phyloP scores from a whole-genome alignment of 75 land plant species.

The Sequoia sempervirens region DNA sequence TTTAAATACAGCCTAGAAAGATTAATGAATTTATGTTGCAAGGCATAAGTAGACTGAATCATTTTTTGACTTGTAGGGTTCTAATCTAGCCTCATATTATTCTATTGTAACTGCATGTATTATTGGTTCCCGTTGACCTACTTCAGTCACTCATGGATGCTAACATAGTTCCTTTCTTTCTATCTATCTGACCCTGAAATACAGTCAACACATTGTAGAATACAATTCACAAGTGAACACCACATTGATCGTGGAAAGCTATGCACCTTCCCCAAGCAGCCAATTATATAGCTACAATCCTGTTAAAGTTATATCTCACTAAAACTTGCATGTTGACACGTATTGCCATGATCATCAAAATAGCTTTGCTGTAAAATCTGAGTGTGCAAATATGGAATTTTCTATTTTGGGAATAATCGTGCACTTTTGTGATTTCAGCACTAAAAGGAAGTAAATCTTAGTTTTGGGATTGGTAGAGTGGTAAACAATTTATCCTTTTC shows the following conservation, averaged over 20 bases:
- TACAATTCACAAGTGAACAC: neutral
- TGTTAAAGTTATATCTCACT: neutral
- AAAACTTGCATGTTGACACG: neutral
- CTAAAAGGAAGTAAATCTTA: neutral
- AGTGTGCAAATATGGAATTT: neutral
- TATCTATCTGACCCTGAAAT: neutral
- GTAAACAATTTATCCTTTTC: neutral
- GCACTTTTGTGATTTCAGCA: neutral
- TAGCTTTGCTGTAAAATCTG: neutral
- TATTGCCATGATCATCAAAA: neutral
- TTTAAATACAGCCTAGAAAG: neutral
- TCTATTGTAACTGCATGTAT: neutral
- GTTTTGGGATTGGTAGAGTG: neutral
- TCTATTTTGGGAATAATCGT: neutral
- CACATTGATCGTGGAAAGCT: neutral
- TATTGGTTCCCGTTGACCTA: neutral
- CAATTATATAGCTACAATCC: neutral
- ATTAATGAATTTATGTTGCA: neutral
- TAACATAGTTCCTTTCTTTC: neutral
- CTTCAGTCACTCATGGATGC: neutral
- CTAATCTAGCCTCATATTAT: no score
- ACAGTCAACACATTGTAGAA: neutral
- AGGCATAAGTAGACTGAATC: neutral
- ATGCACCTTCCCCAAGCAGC: neutral
- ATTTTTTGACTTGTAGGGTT: neutral